Conservation (phyloP, 768 basidiomycete species). For the Rossbeevera mucosa region DNA sequence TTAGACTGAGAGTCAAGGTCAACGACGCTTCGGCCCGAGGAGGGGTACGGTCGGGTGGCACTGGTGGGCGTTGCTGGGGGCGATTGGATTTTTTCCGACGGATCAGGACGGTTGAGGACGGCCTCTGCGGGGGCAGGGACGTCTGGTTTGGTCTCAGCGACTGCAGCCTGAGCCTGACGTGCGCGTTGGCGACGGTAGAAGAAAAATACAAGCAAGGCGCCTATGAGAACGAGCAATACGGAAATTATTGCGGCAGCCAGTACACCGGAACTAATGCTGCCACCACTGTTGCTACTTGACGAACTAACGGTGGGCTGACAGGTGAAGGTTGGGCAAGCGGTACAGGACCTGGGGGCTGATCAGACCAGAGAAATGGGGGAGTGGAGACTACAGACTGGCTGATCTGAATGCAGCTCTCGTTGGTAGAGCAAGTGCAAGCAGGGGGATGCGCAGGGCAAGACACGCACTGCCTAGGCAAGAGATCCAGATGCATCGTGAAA, state of each 20-base stretch:
- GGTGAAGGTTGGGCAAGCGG: slow-evolving; percentile 45
- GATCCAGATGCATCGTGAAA: slow-evolving; percentile 31
- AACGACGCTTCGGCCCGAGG: slow-evolving; percentile 47
- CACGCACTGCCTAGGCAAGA: slow-evolving; percentile 46
- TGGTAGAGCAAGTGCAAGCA: slow-evolving; percentile 50
- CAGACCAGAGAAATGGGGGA: slow-evolving; percentile 2
- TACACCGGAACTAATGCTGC: slow-evolving; percentile 60
- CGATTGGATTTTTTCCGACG: slow-evolving; percentile 54
- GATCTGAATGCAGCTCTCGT: slow-evolving; percentile 57
- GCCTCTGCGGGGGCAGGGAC: slow-evolving; percentile 69
- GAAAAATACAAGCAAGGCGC: slow-evolving; percentile 49
- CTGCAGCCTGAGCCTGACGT: slow-evolving; percentile 30
- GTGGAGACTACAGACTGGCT: slow-evolving; percentile 43
- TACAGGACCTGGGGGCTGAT: slow-evolving; percentile 47
- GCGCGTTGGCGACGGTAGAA: slow-evolving; percentile 56
- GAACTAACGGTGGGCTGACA: slow-evolving; percentile 40
- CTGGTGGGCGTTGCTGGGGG: slow-evolving; percentile 18
- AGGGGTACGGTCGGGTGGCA: slow-evolving; percentile 45
- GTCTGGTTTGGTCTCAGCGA: slow-evolving; percentile 48
- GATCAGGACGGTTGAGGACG: slow-evolving; percentile 80
- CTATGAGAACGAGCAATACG: slow-evolving; percentile 52
- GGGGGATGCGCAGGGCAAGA: slow-evolving; percentile 45
- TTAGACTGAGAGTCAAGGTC: slow-evolving; percentile 48
- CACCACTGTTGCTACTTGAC: slow-evolving; percentile 18
- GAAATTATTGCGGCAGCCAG: slow-evolving; percentile 72